These are phyloP conservation scores for Pseudotulostoma volvatum DNA, from an alignment of 495 filamentous ascomycete species.

Conservation along the genomic window DNA sequence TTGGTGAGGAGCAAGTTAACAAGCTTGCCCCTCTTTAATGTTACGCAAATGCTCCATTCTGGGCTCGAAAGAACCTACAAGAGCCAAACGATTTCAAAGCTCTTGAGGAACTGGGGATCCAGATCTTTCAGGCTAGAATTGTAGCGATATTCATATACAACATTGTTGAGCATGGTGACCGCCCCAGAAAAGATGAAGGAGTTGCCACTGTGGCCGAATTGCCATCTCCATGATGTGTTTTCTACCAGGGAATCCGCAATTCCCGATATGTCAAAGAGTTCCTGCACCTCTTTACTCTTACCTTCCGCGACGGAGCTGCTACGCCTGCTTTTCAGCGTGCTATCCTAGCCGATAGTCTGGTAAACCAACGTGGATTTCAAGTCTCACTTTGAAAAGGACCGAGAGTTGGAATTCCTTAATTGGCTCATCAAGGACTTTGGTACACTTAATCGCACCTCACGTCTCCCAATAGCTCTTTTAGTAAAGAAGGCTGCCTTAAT, in stretches of 20 bases:
- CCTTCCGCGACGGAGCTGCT: not conserved
- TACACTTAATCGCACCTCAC: no score
- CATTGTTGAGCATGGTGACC: not conserved
- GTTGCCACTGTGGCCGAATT: not conserved
- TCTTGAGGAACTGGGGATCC: slow-evolving; percentile 9
- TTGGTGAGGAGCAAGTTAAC: no score
- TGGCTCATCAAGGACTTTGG: no score
- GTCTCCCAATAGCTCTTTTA: no score
- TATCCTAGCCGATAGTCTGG: not conserved
- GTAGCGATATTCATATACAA: not conserved
- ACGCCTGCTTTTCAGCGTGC: not conserved
- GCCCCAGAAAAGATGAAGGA: not conserved
- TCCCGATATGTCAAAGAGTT: not conserved
- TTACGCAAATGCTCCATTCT: not conserved
- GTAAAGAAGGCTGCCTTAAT: no score
- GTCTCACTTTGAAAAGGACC: not conserved
- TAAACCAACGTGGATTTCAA: no score
- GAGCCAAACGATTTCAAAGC: slow-evolving; percentile 12
- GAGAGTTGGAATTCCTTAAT: not conserved
- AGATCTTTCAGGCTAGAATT: not conserved
- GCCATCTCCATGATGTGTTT: not conserved
- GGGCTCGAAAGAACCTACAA: not conserved
- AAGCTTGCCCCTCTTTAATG: no score
- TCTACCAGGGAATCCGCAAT: not conserved
- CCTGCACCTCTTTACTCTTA: not conserved